These are phyloP conservation scores for Ophiostoma sp. DNA, from an alignment of 2,329 filamentous ascomycete genomes.

Conservation along the genomic window DNA sequence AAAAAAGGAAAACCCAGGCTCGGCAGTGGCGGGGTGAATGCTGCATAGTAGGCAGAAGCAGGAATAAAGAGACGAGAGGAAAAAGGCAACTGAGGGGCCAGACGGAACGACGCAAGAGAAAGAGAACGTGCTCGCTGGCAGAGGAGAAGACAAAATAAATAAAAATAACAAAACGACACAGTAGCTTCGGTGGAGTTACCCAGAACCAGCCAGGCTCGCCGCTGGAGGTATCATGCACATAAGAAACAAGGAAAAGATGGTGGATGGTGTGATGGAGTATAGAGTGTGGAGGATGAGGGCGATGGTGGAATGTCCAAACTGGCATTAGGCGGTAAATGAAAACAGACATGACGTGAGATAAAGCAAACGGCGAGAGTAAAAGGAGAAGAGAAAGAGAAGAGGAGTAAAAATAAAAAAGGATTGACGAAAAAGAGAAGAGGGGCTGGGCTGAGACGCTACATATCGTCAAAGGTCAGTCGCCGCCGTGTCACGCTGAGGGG, in stretches of 20 bases:
- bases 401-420: background rate
- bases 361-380: background rate
- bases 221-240: constrained; percentile 27
- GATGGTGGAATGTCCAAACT: constrained; percentile 25
- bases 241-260: background rate
- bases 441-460: constrained; percentile 14
- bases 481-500: constrained; percentile 65
- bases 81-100: background rate
- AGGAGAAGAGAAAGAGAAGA: constrained; percentile 11
- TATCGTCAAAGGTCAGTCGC: constrained; percentile 73
- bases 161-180: constrained; percentile 13
- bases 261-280: background rate
- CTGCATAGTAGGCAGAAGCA: constrained; percentile 16
- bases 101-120: background rate
- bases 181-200: constrained; percentile 23
- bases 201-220: constrained; percentile 27
- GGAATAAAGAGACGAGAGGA: constrained; percentile 17
- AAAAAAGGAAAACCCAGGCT: background rate
- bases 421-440: background rate
- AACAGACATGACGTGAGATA: constrained; percentile 14
- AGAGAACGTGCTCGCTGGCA: background rate
- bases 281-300: background rate
- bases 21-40: constrained; percentile 12
- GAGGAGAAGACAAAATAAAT: background rate
- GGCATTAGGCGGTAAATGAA: constrained; percentile 22